Evolutionary conservation across 306 rosid genomes (phyloP), one percentile per base, ranked within the genome.

Genomic region (Casuarina cunninghamiana): DNA sequence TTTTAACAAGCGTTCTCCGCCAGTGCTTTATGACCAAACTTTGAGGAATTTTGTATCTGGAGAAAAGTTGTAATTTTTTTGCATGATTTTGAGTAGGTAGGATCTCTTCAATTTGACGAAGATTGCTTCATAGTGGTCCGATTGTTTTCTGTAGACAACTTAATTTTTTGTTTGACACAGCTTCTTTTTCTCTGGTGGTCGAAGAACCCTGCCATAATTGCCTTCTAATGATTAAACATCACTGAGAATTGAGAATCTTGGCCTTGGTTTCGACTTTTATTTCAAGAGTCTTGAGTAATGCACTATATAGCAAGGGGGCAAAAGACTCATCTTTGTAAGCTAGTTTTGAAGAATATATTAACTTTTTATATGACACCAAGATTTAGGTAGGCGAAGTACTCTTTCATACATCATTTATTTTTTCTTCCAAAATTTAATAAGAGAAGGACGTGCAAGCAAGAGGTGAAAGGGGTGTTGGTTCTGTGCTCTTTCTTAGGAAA

Each of bases 21-120:
- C 26, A 37, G 26, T 55, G 63, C 37, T 38, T 26, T 79, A 53
- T 76, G 81, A 49, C 70, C 53, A 10, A 26, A 57, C 71, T 54
- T 75, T 10, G 75, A 45, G 72, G 69, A 74, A 37, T 60, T 58
- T 61, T 53, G 75, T 46, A 38, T 71, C 39, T 55, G 6, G 72
- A 62, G 66, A 61, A 26, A 60, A 61, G 37, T 49, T 67, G 79
- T 84, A 67, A 68, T 81, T 16, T 76, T 82, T 81, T 69, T 55
- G 70, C 54, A 58, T 78, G 69, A 54, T 70, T 53, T 80, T 68
- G 73, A 75, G 73, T 84, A 76, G 84, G 73, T 73, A 76, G 82
- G 67, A 51, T 45, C 19, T 44, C 43, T 77, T 5, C 54, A 37
- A 81, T 75, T 60, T 69, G 53, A 9, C 69, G 19, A 55, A 76